Conservation (phyloP, 345 rosid genomes). For the Aurinia saxatilis region DNA sequence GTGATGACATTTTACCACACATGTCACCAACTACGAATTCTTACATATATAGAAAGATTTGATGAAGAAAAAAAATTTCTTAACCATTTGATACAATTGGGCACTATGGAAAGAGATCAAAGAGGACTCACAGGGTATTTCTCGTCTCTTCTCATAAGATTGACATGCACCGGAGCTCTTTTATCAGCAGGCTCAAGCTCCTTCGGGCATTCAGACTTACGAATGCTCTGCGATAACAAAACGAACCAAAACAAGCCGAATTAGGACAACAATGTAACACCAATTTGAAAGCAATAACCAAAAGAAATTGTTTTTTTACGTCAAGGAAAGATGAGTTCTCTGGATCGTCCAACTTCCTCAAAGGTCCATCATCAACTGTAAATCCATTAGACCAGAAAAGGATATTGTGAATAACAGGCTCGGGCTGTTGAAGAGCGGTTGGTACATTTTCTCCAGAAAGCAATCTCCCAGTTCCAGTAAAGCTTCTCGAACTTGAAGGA, state of each 20-base stretch:
- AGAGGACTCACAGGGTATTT: constrained; percentile 59
- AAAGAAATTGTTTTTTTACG: constrained; percentile 31
- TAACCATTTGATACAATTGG: not conserved
- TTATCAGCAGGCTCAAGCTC: constrained; percentile 92
- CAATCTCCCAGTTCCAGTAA: constrained; percentile 74
- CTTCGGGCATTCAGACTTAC: constrained; percentile 90
- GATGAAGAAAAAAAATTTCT: not conserved
- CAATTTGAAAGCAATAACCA: not conserved
- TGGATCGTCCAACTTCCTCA: constrained; percentile 89
- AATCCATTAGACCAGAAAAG: constrained; percentile 90
- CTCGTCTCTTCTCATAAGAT: constrained; percentile 72
- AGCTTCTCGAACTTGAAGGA: constrained; percentile 78
- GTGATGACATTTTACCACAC: not conserved
- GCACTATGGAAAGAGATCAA: constrained; percentile 10
- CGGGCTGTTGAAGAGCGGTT: constrained; percentile 73
- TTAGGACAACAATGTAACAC: not conserved
- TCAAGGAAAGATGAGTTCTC: constrained; percentile 89
- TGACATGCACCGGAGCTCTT: constrained; percentile 75
- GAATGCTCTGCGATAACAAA: constrained; percentile 53
- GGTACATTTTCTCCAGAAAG: constrained; percentile 82
- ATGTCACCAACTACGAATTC: not conserved
- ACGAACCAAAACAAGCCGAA: not conserved
- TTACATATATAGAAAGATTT: not conserved
- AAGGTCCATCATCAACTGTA: constrained; percentile 81
- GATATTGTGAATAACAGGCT: constrained; percentile 62